phyloP scores from a whole-genome alignment of 306 rosid genomes.

The Citrullus amarus region DNA sequence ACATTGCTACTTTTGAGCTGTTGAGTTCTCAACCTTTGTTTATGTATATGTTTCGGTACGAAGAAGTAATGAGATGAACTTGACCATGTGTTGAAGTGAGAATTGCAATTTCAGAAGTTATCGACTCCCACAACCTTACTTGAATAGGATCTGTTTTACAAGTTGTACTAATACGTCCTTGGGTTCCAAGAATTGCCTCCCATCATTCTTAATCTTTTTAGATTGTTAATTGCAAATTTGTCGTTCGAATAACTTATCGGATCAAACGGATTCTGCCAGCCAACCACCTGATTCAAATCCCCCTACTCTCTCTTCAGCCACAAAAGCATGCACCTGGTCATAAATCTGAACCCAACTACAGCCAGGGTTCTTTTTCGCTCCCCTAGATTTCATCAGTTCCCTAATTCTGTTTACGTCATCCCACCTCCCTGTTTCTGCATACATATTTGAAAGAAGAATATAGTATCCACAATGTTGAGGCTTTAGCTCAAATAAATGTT shows the following conservation, averaged over 20 bases:
- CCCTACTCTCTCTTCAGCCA: constrained; percentile 47
- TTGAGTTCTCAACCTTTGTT: background rate
- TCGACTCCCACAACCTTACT: no score
- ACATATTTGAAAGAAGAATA: constrained; percentile 75
- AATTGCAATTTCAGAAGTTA: background rate
- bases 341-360: constrained; percentile 75
- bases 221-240: background rate
- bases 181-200: no score
- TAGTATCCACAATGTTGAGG: constrained; percentile 81
- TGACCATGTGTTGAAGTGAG: background rate
- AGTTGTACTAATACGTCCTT: no score
- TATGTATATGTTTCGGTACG: no score
- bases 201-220: background rate
- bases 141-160: no score
- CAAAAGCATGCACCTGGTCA: constrained; percentile 46
- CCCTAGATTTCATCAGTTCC: constrained; percentile 66
- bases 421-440: constrained; percentile 90
- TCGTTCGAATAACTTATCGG: background rate
- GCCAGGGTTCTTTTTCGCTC: constrained; percentile 63
- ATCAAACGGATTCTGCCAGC: constrained; percentile 22
- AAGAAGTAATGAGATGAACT: background rate
- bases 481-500: constrained; percentile 51
- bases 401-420: constrained; percentile 63
- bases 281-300: constrained; percentile 31
- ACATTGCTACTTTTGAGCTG: background rate